A percentile compares a stretch with the other conserved stretches of the same genome.
These are phyloP conservation scores for Hypoxylon rickii DNA, from an alignment of 495 filamentous ascomycete species.

Conservation along the genomic window DNA sequence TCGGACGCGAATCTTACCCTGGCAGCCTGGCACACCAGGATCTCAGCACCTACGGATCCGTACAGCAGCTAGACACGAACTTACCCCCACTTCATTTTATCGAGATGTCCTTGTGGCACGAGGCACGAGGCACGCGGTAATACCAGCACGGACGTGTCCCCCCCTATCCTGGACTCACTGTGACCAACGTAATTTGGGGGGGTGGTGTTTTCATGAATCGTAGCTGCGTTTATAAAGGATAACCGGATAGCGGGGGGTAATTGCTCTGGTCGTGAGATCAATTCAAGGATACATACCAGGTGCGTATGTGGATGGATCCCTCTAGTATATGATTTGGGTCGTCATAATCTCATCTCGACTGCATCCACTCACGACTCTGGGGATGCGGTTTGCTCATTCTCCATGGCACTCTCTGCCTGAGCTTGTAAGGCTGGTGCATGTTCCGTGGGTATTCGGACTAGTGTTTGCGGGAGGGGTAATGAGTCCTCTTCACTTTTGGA, in stretches of 20 bases:
- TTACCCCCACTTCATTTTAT: constrained; percentile 20
- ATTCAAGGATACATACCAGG: too few species aligned
- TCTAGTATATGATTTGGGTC: not conserved
- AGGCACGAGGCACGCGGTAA: too few species aligned
- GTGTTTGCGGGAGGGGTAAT: constrained; percentile 71
- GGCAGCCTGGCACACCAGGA: constrained; percentile 6
- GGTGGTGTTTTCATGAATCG: too few species aligned
- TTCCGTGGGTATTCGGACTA: constrained; percentile 78
- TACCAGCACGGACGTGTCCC: not conserved
- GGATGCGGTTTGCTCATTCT: constrained; percentile 38
- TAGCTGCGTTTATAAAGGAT: too few species aligned
- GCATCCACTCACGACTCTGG: constrained; percentile 15
- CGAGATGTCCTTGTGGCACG: constrained; percentile 2
- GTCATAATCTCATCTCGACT: not conserved
- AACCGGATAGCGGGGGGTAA: too few species aligned
- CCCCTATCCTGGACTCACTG: not conserved
- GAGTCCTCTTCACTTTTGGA: constrained; percentile 44
- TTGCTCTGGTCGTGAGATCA: too few species aligned
- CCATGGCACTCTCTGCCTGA: constrained; percentile 48
- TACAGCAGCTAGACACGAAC: constrained; percentile 15
- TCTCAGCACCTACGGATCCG: not conserved
- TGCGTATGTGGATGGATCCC: too few species aligned
- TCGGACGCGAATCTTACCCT: constrained; percentile 5
- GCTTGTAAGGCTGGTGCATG: constrained; percentile 63
- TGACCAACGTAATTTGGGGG: too few species aligned